phyloP scores from a whole-genome alignment of 257 asterid genomes.

The Vinca minor region DNA sequence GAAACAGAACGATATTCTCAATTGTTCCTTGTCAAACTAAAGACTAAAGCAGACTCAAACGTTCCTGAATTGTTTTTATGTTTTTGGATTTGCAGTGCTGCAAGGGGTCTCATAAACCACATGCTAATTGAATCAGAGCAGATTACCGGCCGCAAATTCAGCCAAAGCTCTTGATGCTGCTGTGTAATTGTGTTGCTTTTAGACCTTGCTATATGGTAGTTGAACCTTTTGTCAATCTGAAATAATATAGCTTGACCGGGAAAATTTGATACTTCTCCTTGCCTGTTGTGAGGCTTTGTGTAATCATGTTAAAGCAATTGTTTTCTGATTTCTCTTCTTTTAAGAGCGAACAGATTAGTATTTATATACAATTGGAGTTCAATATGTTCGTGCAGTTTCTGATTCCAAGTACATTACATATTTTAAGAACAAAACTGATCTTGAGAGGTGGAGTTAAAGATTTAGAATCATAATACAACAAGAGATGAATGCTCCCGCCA shows the following conservation, averaged over 20 bases:
- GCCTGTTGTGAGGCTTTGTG: background rate
- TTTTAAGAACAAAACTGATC: background rate
- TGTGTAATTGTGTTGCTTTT: no score
- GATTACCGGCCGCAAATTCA: slow-evolving; percentile 61
- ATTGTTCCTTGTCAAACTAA: background rate
- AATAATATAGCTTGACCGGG: background rate
- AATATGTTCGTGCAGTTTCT: background rate
- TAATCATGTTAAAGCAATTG: no score
- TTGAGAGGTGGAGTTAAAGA: background rate
- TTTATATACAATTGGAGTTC: no score
- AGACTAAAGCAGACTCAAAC: background rate
- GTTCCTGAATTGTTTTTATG: background rate
- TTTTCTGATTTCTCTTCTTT: no score
- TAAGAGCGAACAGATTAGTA: no score
- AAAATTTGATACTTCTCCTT: background rate
- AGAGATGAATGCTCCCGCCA: no score
- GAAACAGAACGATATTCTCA: background rate
- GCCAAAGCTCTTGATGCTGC: slow-evolving; percentile 34
- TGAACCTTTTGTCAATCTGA: background rate
- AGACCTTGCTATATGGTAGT: no score
- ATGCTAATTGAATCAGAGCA: slow-evolving; percentile 75
- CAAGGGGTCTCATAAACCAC: slow-evolving; percentile 90
- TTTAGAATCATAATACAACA: background rate
- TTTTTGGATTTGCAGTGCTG: slow-evolving; percentile 56
- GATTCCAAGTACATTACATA: background rate